Conservation (phyloP, 257 asterid species). For the Anisodus acutangulus region DNA sequence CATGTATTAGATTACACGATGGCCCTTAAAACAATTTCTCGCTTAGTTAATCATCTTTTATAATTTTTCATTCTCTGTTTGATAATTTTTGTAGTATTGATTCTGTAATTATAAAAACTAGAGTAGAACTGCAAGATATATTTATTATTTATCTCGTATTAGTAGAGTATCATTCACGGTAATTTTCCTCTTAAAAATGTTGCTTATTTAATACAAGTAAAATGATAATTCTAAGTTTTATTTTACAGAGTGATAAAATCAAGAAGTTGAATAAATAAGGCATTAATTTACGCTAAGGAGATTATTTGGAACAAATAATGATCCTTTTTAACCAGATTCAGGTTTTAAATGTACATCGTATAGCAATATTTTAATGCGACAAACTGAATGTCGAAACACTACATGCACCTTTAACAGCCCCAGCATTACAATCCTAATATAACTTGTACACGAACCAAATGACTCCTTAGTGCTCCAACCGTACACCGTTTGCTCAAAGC, state of each 20-base stretch:
- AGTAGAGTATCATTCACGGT: background rate
- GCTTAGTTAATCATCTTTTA: background rate
- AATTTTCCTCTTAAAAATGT: background rate
- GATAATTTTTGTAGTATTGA: background rate
- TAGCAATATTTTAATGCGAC: background rate
- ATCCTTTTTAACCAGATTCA: background rate
- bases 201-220: slow-evolving; percentile 1
- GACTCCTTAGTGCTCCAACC: slow-evolving; percentile 21
- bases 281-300: background rate
- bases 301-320: background rate
- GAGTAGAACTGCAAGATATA: background rate
- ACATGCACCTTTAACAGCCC: no score
- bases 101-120: background rate
- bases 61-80: background rate
- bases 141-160: background rate
- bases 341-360: background rate
- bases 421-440: background rate
- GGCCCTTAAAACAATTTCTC: background rate
- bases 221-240: background rate
- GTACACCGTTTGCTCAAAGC: background rate
- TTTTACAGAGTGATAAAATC: background rate
- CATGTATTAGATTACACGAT: background rate
- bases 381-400: slow-evolving; percentile 10
- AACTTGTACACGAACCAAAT: background rate
- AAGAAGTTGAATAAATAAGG: background rate